A percentile compares a stretch with the other conserved stretches of the same genome.
These are phyloP conservation scores for Bolboschoenoplectus hybrid DNA, from an alignment of 202 grass and related monocot species.

Conservation along the genomic window DNA sequence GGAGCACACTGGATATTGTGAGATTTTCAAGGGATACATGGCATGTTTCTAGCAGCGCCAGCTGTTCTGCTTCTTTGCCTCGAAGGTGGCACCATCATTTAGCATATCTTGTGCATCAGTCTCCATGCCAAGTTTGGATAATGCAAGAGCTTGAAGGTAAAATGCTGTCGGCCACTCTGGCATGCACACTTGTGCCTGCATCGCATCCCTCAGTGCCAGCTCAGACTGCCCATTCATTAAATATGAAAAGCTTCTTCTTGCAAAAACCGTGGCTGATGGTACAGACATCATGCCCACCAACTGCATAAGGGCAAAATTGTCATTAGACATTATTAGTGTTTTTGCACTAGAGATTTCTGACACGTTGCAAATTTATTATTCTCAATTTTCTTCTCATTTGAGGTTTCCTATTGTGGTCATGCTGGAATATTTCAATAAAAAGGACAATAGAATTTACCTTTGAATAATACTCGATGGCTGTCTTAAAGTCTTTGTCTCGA, in stretches of 20 bases:
- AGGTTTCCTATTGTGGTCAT: neutral
- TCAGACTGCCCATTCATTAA: constrained; percentile 95
- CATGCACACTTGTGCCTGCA: constrained; percentile 99
- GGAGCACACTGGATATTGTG: constrained; percentile 16
- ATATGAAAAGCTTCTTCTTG: constrained; percentile 84
- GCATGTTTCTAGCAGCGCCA: constrained; percentile 65
- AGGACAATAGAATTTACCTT: constrained; percentile 62
- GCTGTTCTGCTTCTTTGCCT: constrained; percentile 88
- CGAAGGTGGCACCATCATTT: constrained; percentile 89
- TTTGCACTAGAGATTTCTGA: constrained; percentile 1
- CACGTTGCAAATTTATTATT: neutral
- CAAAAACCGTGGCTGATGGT: constrained; percentile 92
- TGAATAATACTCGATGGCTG: constrained; percentile 94
- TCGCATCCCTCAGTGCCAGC: constrained; percentile 88
- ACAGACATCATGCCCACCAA: constrained; percentile 87
- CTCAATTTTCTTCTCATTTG: constrained; percentile 17
- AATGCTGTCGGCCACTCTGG: constrained; percentile 93
- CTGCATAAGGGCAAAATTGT: constrained; percentile 45
- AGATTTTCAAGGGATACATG: constrained; percentile 16
- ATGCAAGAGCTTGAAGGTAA: constrained; percentile 95
- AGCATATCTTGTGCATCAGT: constrained; percentile 98
- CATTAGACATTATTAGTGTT: neutral
- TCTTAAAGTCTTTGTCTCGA: constrained; percentile 99
- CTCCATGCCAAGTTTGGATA: constrained; percentile 98
- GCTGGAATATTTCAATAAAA: constrained; percentile 13